Base-by-base conservation (phyloP, 2,329 filamentous ascomycete species). In the Coniochaeta prunicola region DNA sequence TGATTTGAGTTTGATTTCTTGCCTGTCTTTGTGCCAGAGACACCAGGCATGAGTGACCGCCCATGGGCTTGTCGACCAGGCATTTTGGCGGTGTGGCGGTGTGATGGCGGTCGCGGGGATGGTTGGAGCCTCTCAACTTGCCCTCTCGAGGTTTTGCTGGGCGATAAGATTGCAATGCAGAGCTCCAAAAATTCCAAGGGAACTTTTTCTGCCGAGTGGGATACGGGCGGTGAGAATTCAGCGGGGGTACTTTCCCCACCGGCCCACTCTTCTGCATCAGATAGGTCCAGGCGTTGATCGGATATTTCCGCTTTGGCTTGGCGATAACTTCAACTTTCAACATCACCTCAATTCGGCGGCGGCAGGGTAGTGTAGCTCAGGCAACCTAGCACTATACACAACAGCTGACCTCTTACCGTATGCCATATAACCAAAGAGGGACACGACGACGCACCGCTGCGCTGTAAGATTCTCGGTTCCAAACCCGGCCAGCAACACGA, bases 21-120 rank as follows among this genome's bases (percentile, higher is more conserved):
- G 33, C 24, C 61, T 59, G 60, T 53, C 59, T 45, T 45, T 61
- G 56, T 57, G 30, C 55, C 31, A 57, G 57, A 34, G 26, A 13
- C 45, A 58, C 57, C n/a, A 56, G 75, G 69, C 63, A 80, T 69
- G 24, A 85, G 70, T 21, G 81, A 71, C 64, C 82, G 72, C 34
- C 83, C 83, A 68, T 85, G 82, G 50, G 82, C 74, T 73, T 85
- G 82, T 63, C 82, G 77, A 69, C 83, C 82, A 21, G 80, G 77
- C 82, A 85, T 85, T 30, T 55, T 42, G 38, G 36, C 15, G 40
- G 38, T 26, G 40, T 61, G 33, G 9, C 36, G 9, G 33, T 36
- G 33, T 36, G 36, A n/a, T n/a, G n/a, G 45, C 19, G 45, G 45
- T 24, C 28, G 45, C 36, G 53, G 30, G 21, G 24, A 3, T 55